Evolutionary conservation across 129 eudicot species (phyloP).

Genomic region (Artemisia annua): DNA sequence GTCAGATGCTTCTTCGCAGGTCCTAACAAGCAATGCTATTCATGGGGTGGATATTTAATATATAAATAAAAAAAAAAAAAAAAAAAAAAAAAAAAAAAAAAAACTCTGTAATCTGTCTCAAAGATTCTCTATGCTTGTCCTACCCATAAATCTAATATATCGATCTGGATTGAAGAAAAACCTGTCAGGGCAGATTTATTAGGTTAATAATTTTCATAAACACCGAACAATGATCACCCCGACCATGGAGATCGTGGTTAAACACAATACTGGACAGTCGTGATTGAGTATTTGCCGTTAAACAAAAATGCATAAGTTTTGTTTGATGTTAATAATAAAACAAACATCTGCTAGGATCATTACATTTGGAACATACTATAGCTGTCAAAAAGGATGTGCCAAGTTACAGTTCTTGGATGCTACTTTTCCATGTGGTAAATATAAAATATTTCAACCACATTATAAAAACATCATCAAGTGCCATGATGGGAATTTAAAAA

Average conservation of each 20-base stretch:
- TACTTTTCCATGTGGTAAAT: slow-evolving; percentile 15
- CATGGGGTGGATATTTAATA: neutral
- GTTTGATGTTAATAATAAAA: too few species aligned
- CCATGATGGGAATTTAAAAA: slow-evolving; percentile 17
- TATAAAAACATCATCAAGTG: slow-evolving; percentile 24
- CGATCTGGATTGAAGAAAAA: neutral
- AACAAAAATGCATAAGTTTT: too few species aligned
- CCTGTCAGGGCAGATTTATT: neutral
- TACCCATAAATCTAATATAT: neutral
- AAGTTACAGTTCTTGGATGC: slow-evolving; percentile 14
- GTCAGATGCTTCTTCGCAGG: neutral
- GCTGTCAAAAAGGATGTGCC: slow-evolving; percentile 1
- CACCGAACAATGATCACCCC: too few species aligned
- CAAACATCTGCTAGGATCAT: too few species aligned
- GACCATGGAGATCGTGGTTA: too few species aligned
- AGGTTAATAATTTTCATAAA: neutral
- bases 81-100: neutral
- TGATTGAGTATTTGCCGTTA: too few species aligned
- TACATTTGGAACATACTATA: neutral
- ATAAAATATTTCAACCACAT: slow-evolving; percentile 10
- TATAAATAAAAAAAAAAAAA: neutral
- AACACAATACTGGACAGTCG: too few species aligned
- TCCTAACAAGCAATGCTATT: slow-evolving; percentile 2
- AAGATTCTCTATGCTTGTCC: neutral
- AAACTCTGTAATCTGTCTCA: neutral